Evolutionary conservation across 192 early-diverging fungal genomes (phyloP), one percentile per base, ranked within the genome.

Genomic region (Coemansia sp.): DNA sequence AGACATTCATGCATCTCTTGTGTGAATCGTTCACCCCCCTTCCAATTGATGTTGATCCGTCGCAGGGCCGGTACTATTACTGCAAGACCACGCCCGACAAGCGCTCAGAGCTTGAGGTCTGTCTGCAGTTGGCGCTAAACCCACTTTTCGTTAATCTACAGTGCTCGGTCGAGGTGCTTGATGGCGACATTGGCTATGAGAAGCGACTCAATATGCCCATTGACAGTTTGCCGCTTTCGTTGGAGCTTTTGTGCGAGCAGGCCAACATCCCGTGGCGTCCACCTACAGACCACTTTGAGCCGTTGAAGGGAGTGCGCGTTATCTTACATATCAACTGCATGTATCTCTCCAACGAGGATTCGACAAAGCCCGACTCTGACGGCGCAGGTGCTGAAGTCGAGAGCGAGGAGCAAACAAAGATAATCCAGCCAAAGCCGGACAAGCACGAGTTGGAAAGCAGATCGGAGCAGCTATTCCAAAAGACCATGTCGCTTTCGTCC

Each of bases 291-390:
- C 74, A 77, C 56, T 82, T 82, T 74, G 80, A 77, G 60, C 69
- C 80, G 13, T 62, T 73, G 60, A 38, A 66, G 43, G 66, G 65
- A 32, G 75, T 82, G 41, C 74, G 75, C 11, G 80, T 74, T 25
- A 77, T 77, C 23, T 23, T 82, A 43, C 80, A 82, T 41, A 70
- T 82, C 32, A 77, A 77, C 75, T 82, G 75, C 60, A 10, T 71
- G 68, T 77, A 82, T 36, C 40, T 76, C 35, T 70, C 80, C 3
- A 67, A 75, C 19, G 63, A 63, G 22, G 67, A 58, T 8, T 25
- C 69, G 19, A 33, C 41, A 23, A 22, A 46, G 13, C 48, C 22
- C 19, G 56, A 25, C 35, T 29, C 19, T 2, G 41, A 20, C 4
- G 49, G 22, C 10, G 36, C 54, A 2, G 63, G 20, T 23, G 55